A percentile compares a stretch with the other conserved stretches of the same genome.
These are phyloP conservation scores for Ascochyta clinopodiicola DNA, from an alignment of 2,329 filamentous ascomycete species.

Conservation along the genomic window DNA sequence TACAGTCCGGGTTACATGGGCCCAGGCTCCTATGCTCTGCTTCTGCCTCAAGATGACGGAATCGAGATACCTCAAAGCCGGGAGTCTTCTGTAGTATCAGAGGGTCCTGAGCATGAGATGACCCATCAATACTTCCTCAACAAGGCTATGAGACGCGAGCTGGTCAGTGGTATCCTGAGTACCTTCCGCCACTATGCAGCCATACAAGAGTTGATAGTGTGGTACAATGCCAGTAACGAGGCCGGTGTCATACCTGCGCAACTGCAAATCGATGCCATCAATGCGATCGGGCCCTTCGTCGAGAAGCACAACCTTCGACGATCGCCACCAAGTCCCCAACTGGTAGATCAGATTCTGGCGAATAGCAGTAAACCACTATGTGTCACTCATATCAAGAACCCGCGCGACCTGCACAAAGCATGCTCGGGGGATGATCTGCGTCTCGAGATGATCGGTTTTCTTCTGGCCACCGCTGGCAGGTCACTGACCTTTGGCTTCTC, in stretches of 20 bases:
- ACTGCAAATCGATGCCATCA: slow-evolving; percentile 45
- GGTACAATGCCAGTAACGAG: slow-evolving; percentile 38
- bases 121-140: slow-evolving; percentile 40
- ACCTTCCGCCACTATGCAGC: slow-evolving; percentile 35
- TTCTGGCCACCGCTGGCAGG: slow-evolving; percentile 49
- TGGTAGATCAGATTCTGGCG: slow-evolving; percentile 37
- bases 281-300: slow-evolving; percentile 36
- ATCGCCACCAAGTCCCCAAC: slow-evolving; percentile 30
- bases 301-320: slow-evolving; percentile 39
- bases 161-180: slow-evolving; percentile 37
- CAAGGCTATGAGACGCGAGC: slow-evolving; percentile 39
- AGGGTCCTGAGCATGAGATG: slow-evolving; percentile 36
- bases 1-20: slow-evolving; percentile 44
- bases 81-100: slow-evolving; percentile 33
- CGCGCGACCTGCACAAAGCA: slow-evolving; percentile 46
- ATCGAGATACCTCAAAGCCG: slow-evolving; percentile 22
- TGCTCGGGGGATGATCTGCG: slow-evolving; percentile 49
- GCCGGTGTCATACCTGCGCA: slow-evolving; percentile 46
- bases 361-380: slow-evolving; percentile 36
- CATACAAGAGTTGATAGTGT: slow-evolving; percentile 33
- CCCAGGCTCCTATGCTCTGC: slow-evolving; percentile 41
- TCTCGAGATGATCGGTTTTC: slow-evolving; percentile 48
- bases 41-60: slow-evolving; percentile 38
- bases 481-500: slow-evolving; percentile 36
- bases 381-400: slow-evolving; percentile 33